These are phyloP conservation scores for Cystobasidiopsis lactophilus DNA, from an alignment of 768 basidiomycete species.

Conservation along the genomic window DNA sequence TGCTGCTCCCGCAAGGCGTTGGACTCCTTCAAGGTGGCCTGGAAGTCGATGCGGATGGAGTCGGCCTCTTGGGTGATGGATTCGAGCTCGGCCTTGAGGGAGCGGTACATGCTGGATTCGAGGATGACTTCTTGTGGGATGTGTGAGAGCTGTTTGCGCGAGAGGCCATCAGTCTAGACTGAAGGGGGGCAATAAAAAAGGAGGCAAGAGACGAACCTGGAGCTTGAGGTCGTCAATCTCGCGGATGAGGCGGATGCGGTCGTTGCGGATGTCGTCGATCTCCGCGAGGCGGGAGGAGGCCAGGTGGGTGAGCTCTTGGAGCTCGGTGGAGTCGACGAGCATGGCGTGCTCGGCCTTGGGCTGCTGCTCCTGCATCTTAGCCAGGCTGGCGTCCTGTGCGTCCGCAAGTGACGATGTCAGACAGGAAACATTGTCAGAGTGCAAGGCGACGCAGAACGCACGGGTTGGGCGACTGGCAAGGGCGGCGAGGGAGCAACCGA, in stretches of 20 bases:
- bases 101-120: constrained; percentile 36
- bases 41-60: constrained; percentile 28
- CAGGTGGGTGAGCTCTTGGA: constrained; percentile 8
- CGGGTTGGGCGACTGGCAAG: no score
- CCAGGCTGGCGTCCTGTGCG: no score
- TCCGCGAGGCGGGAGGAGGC: constrained; percentile 20
- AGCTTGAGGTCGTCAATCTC: constrained; percentile 31
- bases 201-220: constrained; percentile 31
- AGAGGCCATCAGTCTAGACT: no score
- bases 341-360: not conserved
- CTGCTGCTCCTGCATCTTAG: not conserved
- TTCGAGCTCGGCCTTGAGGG: constrained; percentile 36
- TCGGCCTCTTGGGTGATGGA: constrained; percentile 30
- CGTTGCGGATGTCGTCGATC: constrained; percentile 32
- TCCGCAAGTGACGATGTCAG: no score
- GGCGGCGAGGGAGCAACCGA: no score
- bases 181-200: no score
- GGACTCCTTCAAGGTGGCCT: constrained; percentile 16
- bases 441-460: no score
- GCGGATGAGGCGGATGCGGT: constrained; percentile 27
- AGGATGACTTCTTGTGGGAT: constrained; percentile 30
- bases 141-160: constrained; percentile 11
- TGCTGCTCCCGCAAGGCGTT: constrained; percentile 18
- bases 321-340: not conserved
- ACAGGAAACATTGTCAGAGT: no score